A percentile compares a stretch with the other conserved stretches of the same genome.
Conservation (phyloP, 768 basidiomycete species). For the Calocera viscosa region DNA sequence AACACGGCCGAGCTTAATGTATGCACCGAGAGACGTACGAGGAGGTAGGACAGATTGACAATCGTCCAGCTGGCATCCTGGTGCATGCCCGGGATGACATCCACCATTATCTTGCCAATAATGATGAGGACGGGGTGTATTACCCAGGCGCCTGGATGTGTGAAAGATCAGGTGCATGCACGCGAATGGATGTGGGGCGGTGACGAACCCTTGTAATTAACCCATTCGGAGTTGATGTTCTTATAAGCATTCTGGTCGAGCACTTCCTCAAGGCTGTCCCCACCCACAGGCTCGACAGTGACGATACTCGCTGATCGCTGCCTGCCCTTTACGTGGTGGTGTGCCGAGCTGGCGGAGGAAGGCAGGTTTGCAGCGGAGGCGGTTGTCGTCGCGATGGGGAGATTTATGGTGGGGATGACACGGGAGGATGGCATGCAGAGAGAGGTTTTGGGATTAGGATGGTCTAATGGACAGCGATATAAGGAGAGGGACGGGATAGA, state of each 20-base stretch:
- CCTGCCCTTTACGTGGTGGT: slow-evolving; percentile 30
- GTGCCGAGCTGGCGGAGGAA: slow-evolving; percentile 18
- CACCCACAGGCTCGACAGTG: slow-evolving; percentile 73
- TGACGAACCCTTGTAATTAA: slow-evolving; percentile 71
- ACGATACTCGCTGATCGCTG: slow-evolving; percentile 62
- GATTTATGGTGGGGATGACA: neutral
- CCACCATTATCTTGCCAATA: slow-evolving; percentile 80
- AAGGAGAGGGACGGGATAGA: neutral
- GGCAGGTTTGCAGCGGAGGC: slow-evolving; percentile 3
- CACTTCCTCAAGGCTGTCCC: slow-evolving; percentile 55
- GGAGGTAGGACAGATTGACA: slow-evolving; percentile 80
- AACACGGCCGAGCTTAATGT: neutral
- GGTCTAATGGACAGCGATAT: neutral
- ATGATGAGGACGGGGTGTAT: slow-evolving; percentile 92
- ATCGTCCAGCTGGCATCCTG: slow-evolving; percentile 93
- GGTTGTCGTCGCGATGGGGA: slow-evolving; percentile 2
- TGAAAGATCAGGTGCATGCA: neutral
- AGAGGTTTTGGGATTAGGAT: neutral
- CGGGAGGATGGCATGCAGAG: slow-evolving; percentile 4
- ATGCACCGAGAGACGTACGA: slow-evolving; percentile 42
- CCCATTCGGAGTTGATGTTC: slow-evolving; percentile 86
- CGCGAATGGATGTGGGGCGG: neutral
- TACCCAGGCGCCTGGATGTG: slow-evolving; percentile 75
- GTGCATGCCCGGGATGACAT: slow-evolving; percentile 86
- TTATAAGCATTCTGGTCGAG: slow-evolving; percentile 69